Evolutionary conservation across 2,329 filamentous ascomycete species (phyloP).

Genomic region (Ceratocystis harringtonii): DNA sequence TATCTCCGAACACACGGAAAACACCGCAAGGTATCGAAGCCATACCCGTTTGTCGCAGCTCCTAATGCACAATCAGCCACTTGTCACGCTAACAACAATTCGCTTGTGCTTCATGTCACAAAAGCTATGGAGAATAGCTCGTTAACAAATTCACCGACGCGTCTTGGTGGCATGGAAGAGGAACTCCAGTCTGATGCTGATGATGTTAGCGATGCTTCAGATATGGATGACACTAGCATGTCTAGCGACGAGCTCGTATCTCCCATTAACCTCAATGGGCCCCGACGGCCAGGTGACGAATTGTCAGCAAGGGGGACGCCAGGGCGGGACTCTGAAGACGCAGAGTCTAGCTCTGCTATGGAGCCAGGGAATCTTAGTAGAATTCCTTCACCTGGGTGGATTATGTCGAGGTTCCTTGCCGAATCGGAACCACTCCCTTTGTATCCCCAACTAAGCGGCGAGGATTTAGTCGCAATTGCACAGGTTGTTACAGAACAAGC

Average conservation of each 20-base stretch:
- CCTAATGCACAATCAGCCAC: background rate
- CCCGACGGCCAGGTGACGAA: slow-evolving; percentile 34
- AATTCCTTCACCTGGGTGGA: slow-evolving; percentile 34
- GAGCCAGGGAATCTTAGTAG: slow-evolving; percentile 37
- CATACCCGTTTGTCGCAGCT: background rate
- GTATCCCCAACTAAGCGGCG: slow-evolving; percentile 35
- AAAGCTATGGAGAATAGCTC: slow-evolving; percentile 25
- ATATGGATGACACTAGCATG: slow-evolving; percentile 39
- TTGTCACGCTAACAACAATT: slow-evolving; percentile 17
- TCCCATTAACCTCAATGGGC: slow-evolving; percentile 31
- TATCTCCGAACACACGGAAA: slow-evolving; percentile 36
- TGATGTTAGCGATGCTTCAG: slow-evolving; percentile 38
- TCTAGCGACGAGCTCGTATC: slow-evolving; percentile 36
- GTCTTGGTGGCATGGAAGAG: slow-evolving; percentile 23
- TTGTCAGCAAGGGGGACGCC: slow-evolving; percentile 37
- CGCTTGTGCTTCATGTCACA: slow-evolving; percentile 27
- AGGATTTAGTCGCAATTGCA: slow-evolving; percentile 50
- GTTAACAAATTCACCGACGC: slow-evolving; percentile 27
- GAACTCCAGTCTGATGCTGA: slow-evolving; percentile 30
- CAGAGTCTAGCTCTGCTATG: slow-evolving; percentile 32
- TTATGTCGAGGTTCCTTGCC: slow-evolving; percentile 41
- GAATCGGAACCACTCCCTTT: slow-evolving; percentile 40
- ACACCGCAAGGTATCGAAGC: slow-evolving; percentile 20
- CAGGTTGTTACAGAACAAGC: slow-evolving; percentile 61
- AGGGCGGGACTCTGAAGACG: slow-evolving; percentile 34